These are phyloP conservation scores for Penicillium sp. DNA, from an alignment of 2,329 filamentous ascomycete genomes.

Conservation along the genomic window DNA sequence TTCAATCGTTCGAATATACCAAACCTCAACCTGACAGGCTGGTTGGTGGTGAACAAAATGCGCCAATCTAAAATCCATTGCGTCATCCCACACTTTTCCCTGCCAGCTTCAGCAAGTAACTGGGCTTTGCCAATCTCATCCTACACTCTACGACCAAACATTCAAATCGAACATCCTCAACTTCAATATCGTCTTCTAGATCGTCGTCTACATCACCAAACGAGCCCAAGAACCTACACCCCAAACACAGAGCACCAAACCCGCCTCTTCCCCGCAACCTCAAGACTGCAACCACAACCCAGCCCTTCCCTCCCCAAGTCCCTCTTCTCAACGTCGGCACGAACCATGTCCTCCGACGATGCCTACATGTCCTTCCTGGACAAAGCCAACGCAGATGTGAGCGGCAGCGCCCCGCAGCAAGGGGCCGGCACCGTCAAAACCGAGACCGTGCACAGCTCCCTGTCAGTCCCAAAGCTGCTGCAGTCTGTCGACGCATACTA, in stretches of 20 bases:
- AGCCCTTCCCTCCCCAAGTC: conserved; percentile 2
- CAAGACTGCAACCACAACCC: conserved; percentile 2
- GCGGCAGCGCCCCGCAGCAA: conserved; percentile 23
- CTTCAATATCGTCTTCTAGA: background rate
- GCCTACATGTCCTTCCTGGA: conserved; percentile 77
- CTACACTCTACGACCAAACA: background rate
- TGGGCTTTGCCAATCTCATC: conserved; percentile 12
- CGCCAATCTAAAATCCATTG: conserved; percentile 16
- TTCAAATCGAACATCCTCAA: background rate
- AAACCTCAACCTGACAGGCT: no score
- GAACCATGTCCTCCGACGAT: conserved; percentile 55
- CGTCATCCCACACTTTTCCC: conserved; percentile 19
- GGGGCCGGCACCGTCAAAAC: conserved; percentile 23
- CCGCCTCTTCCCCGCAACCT: conserved; percentile 6
- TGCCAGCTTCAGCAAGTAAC: conserved; percentile 6
- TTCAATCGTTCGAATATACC: background rate
- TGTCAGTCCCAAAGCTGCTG: conserved; percentile 54
- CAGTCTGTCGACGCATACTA: conserved; percentile 57
- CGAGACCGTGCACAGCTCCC: conserved; percentile 39
- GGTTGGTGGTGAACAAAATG: conserved; percentile 9
- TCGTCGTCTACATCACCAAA: background rate
- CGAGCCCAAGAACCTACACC: background rate
- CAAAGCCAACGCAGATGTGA: conserved; percentile 67
- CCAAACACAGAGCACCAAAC: background rate
- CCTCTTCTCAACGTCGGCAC: conserved; percentile 12